These are phyloP conservation scores for Tulasnella sp. DNA, from an alignment of 768 basidiomycete species.

Conservation along the genomic window DNA sequence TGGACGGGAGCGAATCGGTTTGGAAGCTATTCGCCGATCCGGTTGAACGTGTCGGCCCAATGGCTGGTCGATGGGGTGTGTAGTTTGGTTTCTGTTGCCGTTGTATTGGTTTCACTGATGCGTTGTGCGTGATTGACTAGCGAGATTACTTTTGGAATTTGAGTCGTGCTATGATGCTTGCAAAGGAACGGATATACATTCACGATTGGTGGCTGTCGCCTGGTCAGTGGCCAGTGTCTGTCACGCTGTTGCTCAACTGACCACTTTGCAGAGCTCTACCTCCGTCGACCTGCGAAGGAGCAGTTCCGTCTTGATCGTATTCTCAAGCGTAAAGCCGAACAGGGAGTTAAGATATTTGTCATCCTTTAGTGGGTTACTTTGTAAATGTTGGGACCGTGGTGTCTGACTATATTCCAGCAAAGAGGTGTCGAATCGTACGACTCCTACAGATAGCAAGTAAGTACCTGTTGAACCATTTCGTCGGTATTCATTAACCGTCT, in stretches of 20 bases:
- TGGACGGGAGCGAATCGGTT: conserved; percentile 79
- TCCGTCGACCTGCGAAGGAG: conserved; percentile 74
- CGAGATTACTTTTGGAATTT: conserved; percentile 99
- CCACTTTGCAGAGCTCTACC: conserved; percentile 48
- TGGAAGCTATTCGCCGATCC: conserved; percentile 85
- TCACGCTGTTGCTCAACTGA: conserved; percentile 4
- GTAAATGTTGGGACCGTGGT: not conserved
- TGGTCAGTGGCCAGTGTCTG: conserved; percentile 32
- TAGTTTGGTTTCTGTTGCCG: conserved; percentile 13
- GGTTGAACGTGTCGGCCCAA: conserved; percentile 86
- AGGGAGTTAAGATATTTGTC: conserved; percentile 91
- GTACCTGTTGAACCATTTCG: conserved; percentile 21
- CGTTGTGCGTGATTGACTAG: conserved; percentile 29
- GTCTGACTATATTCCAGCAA: conserved; percentile 39
- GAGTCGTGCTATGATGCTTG: conserved; percentile 78
- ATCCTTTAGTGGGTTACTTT: conserved; percentile 66
- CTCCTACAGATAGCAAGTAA: conserved; percentile 85
- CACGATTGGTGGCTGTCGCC: conserved; percentile 99
- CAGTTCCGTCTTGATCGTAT: conserved; percentile 78
- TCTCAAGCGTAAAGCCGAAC: conserved; percentile 79
- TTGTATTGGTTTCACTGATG: not conserved
- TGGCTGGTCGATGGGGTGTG: conserved; percentile 96
- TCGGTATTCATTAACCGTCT: not conserved
- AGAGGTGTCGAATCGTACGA: conserved; percentile 91
- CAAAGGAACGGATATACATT: conserved; percentile 80